Percentiles rank a stretch among this genome's conserved stretches.
These are phyloP conservation scores for Colletotrichum liaoningense DNA, from an alignment of 2,329 filamentous ascomycete genomes.

Conservation along the genomic window DNA sequence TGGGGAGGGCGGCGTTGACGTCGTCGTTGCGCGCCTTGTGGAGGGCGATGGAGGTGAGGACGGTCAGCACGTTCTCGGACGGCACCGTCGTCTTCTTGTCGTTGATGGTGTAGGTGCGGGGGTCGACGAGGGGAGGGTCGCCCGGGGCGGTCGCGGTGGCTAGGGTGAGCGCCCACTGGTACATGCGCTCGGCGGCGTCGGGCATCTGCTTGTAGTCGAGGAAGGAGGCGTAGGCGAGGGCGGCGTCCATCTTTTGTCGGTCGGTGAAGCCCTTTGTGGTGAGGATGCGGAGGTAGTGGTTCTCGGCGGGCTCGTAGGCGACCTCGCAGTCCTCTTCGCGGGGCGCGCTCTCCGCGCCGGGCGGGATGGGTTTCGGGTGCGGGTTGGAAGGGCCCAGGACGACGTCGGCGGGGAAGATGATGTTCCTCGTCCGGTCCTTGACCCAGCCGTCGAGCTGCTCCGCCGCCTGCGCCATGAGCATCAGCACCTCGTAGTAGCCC, in stretches of 20 bases:
- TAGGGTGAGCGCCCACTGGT: slow-evolving; percentile 80
- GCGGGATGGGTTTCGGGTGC: slow-evolving; percentile 77
- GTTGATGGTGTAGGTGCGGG: slow-evolving; percentile 72
- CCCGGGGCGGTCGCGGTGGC: slow-evolving; percentile 67
- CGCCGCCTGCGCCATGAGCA: slow-evolving; percentile 79
- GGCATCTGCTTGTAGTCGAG: slow-evolving; percentile 79
- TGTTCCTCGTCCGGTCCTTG: slow-evolving; percentile 72
- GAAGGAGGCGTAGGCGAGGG: slow-evolving; percentile 86
- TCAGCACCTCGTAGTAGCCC: slow-evolving; percentile 86
- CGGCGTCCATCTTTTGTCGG: slow-evolving; percentile 84
- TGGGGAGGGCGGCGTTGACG: slow-evolving; percentile 77
- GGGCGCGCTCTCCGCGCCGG: slow-evolving; percentile 71
- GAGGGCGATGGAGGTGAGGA: slow-evolving; percentile 81
- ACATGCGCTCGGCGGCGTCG: slow-evolving; percentile 77
- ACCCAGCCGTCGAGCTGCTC: slow-evolving; percentile 87
- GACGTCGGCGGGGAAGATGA: slow-evolving; percentile 78
- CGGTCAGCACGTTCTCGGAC: slow-evolving; percentile 79
- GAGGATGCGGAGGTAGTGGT: slow-evolving; percentile 84
- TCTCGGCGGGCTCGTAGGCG: slow-evolving; percentile 77
- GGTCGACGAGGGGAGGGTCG: slow-evolving; percentile 60
- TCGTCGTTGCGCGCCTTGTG: slow-evolving; percentile 80
- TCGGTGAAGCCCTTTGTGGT: slow-evolving; percentile 82
- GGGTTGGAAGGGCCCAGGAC: slow-evolving; percentile 89
- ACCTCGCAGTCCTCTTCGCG: slow-evolving; percentile 80
- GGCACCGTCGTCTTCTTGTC: slow-evolving; percentile 65